Evolutionary conservation across 2,329 filamentous ascomycete genomes (phyloP).

Genomic region (Cladosporium sp.): DNA sequence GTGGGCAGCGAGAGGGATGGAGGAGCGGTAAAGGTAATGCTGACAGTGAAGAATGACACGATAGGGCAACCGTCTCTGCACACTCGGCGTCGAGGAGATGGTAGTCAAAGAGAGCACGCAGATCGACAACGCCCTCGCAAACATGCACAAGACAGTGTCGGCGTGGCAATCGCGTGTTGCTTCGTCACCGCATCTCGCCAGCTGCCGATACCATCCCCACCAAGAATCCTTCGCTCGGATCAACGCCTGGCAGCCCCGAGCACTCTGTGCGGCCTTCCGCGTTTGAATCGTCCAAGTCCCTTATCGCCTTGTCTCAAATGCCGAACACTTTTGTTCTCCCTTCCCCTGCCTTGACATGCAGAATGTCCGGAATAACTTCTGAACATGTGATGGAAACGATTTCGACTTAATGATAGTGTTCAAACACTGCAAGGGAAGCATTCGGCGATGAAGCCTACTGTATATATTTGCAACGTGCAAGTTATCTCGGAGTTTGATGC

Average conservation of each 20-base stretch:
- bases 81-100: neutral
- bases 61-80: neutral
- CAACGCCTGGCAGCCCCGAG: neutral
- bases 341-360: neutral
- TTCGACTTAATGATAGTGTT: too few relatives aligned
- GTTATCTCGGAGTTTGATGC: too few relatives aligned
- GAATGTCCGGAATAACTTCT: too few relatives aligned
- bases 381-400: too few relatives aligned
- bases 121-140: neutral
- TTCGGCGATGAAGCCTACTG: too few relatives aligned
- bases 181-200: constrained; percentile 6
- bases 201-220: constrained; percentile 5
- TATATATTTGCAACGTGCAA: too few relatives aligned
- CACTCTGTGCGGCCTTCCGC: neutral
- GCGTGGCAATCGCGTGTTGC: constrained; percentile 9
- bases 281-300: neutral
- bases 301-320: neutral
- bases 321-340: neutral
- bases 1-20: neutral
- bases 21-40: neutral
- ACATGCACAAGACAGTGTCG: constrained; percentile 1
- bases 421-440: too few relatives aligned
- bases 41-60: neutral
- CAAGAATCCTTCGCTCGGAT: constrained; percentile 1
- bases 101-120: too few relatives aligned